Conservation (phyloP, 441 rosid species). For the Euphorbia neoarborescens region DNA sequence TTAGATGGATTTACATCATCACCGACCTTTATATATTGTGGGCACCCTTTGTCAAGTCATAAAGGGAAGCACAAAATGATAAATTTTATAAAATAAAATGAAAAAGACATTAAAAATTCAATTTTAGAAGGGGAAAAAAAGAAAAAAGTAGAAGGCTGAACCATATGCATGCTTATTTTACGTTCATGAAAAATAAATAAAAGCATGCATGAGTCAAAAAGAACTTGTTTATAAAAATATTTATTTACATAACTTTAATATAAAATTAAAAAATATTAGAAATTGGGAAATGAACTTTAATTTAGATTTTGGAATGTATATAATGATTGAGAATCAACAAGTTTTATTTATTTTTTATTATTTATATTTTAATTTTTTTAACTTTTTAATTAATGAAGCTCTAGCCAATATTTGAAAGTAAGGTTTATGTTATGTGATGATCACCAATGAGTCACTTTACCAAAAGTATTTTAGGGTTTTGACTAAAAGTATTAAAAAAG, state of each 20-base stretch:
- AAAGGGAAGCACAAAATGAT: neutral
- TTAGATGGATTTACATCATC: neutral
- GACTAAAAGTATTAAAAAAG: neutral
- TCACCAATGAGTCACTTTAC: neutral
- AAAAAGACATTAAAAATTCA: too few relatives aligned
- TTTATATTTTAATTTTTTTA: neutral
- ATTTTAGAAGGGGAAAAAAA: too few relatives aligned
- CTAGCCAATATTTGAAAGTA: neutral
- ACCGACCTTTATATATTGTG: conserved; percentile 11
- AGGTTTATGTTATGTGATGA: neutral
- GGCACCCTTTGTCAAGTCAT: conserved; percentile 4
- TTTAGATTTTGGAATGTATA: too few relatives aligned
- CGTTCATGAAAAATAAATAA: neutral
- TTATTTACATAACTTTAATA: neutral
- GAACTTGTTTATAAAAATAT: neutral
- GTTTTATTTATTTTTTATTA: neutral
- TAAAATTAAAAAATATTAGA: neutral
- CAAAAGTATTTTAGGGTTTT: neutral
- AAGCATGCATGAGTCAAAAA: conserved; percentile 10
- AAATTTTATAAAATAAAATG: neutral
- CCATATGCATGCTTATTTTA: neutral
- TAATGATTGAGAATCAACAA: neutral
- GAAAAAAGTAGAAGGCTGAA: neutral
- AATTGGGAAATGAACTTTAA: conserved; percentile 11
- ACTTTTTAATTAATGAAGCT: neutral